phyloP scores from a whole-genome alignment of 176 grass and related monocot genomes.

The Miscanthus lutarioriparius region DNA sequence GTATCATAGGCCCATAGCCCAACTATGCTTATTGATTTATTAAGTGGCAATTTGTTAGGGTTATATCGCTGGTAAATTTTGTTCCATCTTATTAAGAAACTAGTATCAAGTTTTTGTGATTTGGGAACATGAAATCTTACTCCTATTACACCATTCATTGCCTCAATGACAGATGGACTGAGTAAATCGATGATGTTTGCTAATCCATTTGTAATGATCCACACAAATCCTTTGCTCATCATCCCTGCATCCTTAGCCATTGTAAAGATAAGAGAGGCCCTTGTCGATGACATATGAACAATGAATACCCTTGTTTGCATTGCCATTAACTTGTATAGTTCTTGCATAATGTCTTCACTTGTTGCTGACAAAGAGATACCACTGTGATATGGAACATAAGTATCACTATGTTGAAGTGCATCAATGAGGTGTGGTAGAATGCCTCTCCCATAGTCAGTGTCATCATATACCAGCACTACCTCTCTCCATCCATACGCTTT shows the following conservation, averaged over 20 bases:
- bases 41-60: neutral
- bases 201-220: conserved; percentile 55
- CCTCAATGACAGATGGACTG: neutral
- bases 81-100: conserved; percentile 47
- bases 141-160: conserved; percentile 58
- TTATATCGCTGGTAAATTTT: conserved; percentile 33
- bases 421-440: conserved; percentile 58
- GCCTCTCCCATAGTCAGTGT: conserved; percentile 50
- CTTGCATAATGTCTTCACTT: conserved; percentile 5
- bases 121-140: conserved; percentile 30
- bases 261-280: conserved; percentile 37
- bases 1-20: conserved; percentile 54
- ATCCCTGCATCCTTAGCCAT: conserved; percentile 42
- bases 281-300: conserved; percentile 46
- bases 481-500: conserved; percentile 51
- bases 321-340: conserved; percentile 45
- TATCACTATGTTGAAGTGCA: conserved; percentile 40
- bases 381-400: conserved; percentile 38
- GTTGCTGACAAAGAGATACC: conserved; percentile 34
- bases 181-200: conserved; percentile 44
- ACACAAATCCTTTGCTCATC: conserved; percentile 57
- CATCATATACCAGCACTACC: conserved; percentile 48
- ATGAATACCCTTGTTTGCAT: conserved; percentile 57
- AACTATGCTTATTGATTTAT: conserved; percentile 29
- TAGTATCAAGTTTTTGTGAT: conserved; percentile 15